These are phyloP conservation scores for Alternaria gansuensis DNA, from an alignment of 2,329 filamentous ascomycete genomes.

Conservation along the genomic window DNA sequence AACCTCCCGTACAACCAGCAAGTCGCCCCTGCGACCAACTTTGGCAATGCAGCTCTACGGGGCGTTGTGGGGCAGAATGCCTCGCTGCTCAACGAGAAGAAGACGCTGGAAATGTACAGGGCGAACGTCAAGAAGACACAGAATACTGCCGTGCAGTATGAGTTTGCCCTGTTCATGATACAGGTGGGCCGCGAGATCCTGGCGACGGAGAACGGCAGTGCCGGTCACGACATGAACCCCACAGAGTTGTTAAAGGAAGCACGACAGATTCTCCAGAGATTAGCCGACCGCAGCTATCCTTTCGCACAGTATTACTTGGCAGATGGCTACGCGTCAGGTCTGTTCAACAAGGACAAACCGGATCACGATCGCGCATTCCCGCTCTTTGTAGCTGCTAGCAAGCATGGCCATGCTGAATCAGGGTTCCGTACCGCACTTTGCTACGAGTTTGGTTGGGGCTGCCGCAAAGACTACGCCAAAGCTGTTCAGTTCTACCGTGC, in stretches of 20 bases:
- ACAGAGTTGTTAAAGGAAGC: conserved; percentile 83
- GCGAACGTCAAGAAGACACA: conserved; percentile 97
- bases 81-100: conserved; percentile 86
- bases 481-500: conserved; percentile 92
- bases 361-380: conserved; percentile 93
- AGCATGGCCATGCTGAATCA: conserved; percentile 96
- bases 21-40: conserved; percentile 66
- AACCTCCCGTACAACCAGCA: conserved; percentile 82
- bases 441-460: conserved; percentile 99
- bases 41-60: conserved; percentile 84
- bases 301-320: conserved; percentile 98
- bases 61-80: conserved; percentile 86
- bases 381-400: conserved; percentile 90
- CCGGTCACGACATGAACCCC: conserved; percentile 58
- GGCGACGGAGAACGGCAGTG: conserved; percentile 38
- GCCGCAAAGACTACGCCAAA: conserved; percentile 86
- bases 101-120: conserved; percentile 97
- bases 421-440: conserved; percentile 92
- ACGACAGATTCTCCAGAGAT: conserved; percentile 83
- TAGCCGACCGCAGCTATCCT: conserved; percentile 88
- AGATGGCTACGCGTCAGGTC: conserved; percentile 90
- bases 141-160: conserved; percentile 89
- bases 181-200: conserved; percentile 81
- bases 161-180: conserved; percentile 94
- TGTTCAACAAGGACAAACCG: conserved; percentile 93